Conservation (phyloP, 257 asterid genomes). For the Craterostigma plantagineum region DNA sequence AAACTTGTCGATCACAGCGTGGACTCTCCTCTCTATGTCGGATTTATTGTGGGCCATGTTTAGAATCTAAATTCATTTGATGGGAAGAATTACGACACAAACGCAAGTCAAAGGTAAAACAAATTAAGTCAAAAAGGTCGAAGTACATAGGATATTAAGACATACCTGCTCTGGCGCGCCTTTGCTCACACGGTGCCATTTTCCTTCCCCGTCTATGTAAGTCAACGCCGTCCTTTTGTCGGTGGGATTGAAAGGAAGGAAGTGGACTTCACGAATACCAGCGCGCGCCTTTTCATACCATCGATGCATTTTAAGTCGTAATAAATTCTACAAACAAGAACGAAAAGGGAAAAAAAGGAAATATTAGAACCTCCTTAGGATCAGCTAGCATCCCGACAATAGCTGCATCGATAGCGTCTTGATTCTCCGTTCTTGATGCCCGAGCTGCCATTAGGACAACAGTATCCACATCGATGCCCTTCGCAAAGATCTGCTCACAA, state of each 20-base stretch:
- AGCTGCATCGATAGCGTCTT: slow-evolving; percentile 92
- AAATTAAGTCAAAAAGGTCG: background rate
- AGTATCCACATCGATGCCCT: slow-evolving; percentile 77
- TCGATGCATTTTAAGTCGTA: slow-evolving; percentile 7
- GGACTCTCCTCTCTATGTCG: slow-evolving; percentile 68
- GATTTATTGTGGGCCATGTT: slow-evolving; percentile 68
- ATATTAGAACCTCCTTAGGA: slow-evolving; percentile 89
- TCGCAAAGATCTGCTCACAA: slow-evolving; percentile 51
- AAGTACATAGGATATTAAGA: slow-evolving; percentile 4
- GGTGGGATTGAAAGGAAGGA: slow-evolving; percentile 94
- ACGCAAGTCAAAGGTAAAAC: too few species aligned
- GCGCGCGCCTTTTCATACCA: slow-evolving; percentile 70
- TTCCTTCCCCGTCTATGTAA: slow-evolving; percentile 64
- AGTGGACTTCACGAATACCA: slow-evolving; percentile 81
- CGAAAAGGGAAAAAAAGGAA: background rate
- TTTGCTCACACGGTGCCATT: slow-evolving; percentile 97
- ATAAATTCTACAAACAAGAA: background rate
- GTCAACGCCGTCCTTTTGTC: slow-evolving; percentile 93
- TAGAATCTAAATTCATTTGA: slow-evolving; percentile 33
- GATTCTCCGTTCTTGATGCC: slow-evolving; percentile 90
- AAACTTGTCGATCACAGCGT: slow-evolving; percentile 68
- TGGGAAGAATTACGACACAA: too few species aligned
- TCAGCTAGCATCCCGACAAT: slow-evolving; percentile 95
- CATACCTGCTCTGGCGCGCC: slow-evolving; percentile 98
- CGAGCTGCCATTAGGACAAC: slow-evolving; percentile 98